phyloP scores from a whole-genome alignment of 208 protist species.

The Leishmania mexicana region DNA sequence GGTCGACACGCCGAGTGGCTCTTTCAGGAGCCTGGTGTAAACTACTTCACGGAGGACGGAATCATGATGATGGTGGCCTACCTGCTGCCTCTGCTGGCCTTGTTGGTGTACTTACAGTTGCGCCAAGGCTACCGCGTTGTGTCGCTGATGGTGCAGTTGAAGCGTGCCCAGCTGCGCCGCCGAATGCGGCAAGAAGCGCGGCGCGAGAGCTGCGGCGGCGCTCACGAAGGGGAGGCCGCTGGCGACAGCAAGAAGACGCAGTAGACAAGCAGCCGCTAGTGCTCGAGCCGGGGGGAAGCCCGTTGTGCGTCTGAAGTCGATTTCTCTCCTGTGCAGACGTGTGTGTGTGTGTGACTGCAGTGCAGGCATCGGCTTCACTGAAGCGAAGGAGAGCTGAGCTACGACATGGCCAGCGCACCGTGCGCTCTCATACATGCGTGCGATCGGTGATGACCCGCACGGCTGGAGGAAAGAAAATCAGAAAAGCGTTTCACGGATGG shows the following conservation, averaged over 20 bases:
- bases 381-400: background rate
- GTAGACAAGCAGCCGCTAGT: background rate
- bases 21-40: slow-evolving; percentile 50
- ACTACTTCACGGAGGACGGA: slow-evolving; percentile 80
- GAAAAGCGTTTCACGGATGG: background rate
- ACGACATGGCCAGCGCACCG: background rate
- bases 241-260: slow-evolving; percentile 17
- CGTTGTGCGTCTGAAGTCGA: background rate
- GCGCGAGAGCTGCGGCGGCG: background rate
- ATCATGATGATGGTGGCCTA: slow-evolving; percentile 67
- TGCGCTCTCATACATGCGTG: background rate
- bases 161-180: slow-evolving; percentile 20
- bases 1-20: slow-evolving; percentile 24
- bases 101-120: slow-evolving; percentile 44
- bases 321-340: background rate
- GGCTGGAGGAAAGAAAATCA: too few species aligned
- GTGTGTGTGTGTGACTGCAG: background rate
- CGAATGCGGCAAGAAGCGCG: slow-evolving; percentile 15
- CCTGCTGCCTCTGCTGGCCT: slow-evolving; percentile 56
- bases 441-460: background rate
- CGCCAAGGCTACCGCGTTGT: slow-evolving; percentile 31
- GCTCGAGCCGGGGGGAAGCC: background rate
- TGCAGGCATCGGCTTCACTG: background rate
- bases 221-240: background rate
- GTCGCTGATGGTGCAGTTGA: slow-evolving; percentile 37